Conservation (phyloP, 176 grass and related monocot genomes). For the Hsuehochloa calcarea region DNA sequence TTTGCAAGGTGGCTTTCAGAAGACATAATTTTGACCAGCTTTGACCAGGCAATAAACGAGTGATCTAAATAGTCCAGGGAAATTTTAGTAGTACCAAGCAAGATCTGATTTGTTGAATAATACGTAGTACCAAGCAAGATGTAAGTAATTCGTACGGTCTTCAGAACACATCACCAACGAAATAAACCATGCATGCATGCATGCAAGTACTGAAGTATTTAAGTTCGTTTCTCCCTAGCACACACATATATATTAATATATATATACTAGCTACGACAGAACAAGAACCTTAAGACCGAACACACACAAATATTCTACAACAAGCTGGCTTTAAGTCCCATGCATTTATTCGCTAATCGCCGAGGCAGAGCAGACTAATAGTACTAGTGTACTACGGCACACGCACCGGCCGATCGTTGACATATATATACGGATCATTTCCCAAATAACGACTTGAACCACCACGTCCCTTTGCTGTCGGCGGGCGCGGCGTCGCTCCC, state of each 20-base stretch:
- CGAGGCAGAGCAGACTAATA: background rate
- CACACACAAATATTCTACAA: background rate
- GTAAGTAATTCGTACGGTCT: background rate
- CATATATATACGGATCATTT: conserved; percentile 35
- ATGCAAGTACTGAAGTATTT: background rate
- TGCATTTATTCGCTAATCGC: background rate
- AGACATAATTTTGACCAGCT: too few species aligned
- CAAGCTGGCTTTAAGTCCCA: background rate
- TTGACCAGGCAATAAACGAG: background rate
- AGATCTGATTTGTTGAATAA: background rate
- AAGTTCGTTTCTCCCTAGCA: background rate
- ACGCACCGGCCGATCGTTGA: background rate
- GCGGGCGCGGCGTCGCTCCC: conserved; percentile 44
- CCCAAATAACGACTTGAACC: conserved; percentile 70
- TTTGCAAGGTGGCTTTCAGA: too few species aligned
- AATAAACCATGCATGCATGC: background rate
- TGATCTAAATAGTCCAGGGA: too few species aligned
- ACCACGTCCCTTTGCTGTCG: conserved; percentile 56
- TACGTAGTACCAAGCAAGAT: background rate
- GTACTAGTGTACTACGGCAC: background rate
- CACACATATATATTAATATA: background rate
- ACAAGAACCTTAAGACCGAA: background rate
- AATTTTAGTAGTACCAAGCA: too few species aligned
- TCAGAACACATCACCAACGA: background rate
- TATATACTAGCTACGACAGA: background rate